These are phyloP conservation scores for Candida dubliniensis DNA, from an alignment of 1,139 yeast genomes.

Conservation along the genomic window DNA sequence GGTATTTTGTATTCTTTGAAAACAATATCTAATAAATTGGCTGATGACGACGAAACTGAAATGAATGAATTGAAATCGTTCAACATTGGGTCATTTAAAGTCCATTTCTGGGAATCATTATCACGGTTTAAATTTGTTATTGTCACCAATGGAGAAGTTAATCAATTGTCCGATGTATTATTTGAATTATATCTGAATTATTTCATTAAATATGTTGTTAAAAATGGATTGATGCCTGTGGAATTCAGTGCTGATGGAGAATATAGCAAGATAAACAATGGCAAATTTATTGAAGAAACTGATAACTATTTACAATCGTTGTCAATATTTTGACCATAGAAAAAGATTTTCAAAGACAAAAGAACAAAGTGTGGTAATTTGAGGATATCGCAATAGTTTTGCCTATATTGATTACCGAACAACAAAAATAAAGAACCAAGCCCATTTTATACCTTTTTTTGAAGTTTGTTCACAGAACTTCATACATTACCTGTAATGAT, in stretches of 20 bases:
- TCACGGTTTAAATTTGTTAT: constrained; percentile 76
- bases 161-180: constrained; percentile 59
- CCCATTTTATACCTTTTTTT: too few relatives aligned
- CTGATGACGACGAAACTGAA: constrained; percentile 24
- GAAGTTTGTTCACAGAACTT: too few relatives aligned
- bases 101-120: constrained; percentile 79
- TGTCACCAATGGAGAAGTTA: constrained; percentile 66
- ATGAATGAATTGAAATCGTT: constrained; percentile 61
- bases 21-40: constrained; percentile 67
- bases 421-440: too few relatives aligned
- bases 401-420: too few relatives aligned
- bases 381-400: too few relatives aligned
- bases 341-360: not conserved
- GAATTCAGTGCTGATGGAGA: constrained; percentile 44
- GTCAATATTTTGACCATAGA: constrained; percentile 19
- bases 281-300: constrained; percentile 43
- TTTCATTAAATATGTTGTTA: constrained; percentile 67
- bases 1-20: constrained; percentile 85
- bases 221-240: constrained; percentile 58
- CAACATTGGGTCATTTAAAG: constrained; percentile 69
- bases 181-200: constrained; percentile 67
- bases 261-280: constrained; percentile 39
- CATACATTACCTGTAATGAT: too few relatives aligned
- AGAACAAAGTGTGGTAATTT: not conserved
- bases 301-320: constrained; percentile 39